Evolutionary conservation across 352 stramenopile genomes (phyloP), one percentile per base, ranked within the genome.

Genomic region (Aphanomyces cochlioides): DNA sequence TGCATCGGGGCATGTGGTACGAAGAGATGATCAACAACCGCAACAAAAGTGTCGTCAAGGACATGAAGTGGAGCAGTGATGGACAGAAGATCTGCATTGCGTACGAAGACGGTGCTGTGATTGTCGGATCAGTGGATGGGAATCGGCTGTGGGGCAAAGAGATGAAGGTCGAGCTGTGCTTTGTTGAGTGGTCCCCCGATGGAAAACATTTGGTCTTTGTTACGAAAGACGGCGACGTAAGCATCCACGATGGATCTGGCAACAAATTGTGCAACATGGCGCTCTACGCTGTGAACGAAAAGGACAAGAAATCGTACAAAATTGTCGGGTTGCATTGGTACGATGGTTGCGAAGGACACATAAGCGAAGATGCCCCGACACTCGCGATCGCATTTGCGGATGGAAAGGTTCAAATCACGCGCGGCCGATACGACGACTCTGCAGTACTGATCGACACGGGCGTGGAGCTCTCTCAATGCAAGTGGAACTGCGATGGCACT

Each of bases 1-100:
- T 98, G 65, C 93, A 98, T 72, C 83, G 85, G 61, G 85, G 90
- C 47, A 93, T 96, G 78, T 98, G 93, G 91, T 98, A 94, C 78
- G 94, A 98, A 68, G 93, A 98, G 75, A 98, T 98, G 93, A 98
- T 98, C 74, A 98, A 98, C 80, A 98, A 98, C 77, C 80, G 93
- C 66, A 97, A 98, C 80, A 98, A 97, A 74, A 95, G 80, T 69
- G 92, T 97, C 43, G 93, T 98, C 40, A 77, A 77, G 13, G 91
- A 96, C 73, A 98, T 98, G 92, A 97, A 97, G 76, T 98, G 93
- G 93, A 97, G 90, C 5, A 87, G 84, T 6, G 90, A 98, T 78
- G 93, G 94, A 0, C 81, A 96, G 75, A 96, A 96, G 78, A 98
- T 98, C 67, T 98, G 93, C 73, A 98, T 98, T 72, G 91, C 90